A percentile compares a stretch with the other conserved stretches of the same genome.
Evolutionary conservation across 1,284 basidiomycete species (phyloP).

Genomic region (Entoloma clypeatum): DNA sequence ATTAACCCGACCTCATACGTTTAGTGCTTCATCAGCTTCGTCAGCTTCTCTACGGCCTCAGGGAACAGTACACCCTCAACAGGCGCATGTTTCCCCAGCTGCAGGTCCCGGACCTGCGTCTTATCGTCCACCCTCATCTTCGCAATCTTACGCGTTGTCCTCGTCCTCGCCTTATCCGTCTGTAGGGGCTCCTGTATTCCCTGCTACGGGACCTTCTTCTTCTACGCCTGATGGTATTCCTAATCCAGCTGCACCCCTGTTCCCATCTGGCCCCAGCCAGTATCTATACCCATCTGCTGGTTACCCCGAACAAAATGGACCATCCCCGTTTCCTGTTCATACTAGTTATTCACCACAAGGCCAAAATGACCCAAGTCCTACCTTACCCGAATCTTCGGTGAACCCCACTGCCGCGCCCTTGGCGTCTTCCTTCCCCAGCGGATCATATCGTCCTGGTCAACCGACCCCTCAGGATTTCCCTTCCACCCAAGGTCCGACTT

Average conservation of each 20-base stretch:
- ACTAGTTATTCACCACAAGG: constrained; percentile 4
- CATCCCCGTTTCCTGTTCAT: constrained; percentile 14
- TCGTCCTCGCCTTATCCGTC: constrained; percentile 3
- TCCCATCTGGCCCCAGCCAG: constrained; percentile 16
- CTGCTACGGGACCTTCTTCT: constrained; percentile 10
- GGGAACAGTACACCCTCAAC: no score
- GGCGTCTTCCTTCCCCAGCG: constrained; percentile 18
- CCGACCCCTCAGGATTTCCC: constrained; percentile 17
- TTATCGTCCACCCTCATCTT: no score
- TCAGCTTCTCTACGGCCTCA: constrained; percentile 16
- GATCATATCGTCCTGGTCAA: constrained; percentile 21
- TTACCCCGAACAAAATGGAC: constrained; percentile 10
- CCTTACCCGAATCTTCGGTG: constrained; percentile 17
- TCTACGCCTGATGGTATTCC: constrained; percentile 5
- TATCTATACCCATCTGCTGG: constrained; percentile 10
- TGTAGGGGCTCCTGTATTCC: constrained; percentile 12
- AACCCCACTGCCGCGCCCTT: constrained; percentile 17
- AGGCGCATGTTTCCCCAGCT: no score
- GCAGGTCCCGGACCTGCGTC: no score
- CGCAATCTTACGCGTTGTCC: constrained; percentile 5
- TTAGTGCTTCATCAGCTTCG: constrained; percentile 20
- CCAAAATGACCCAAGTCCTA: constrained; percentile 5
- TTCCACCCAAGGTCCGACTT: constrained; percentile 16
- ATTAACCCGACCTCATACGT: constrained; percentile 30
- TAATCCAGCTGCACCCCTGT: constrained; percentile 13